Evolutionary conservation across 441 rosid species (phyloP).

Genomic region (Pelargonium exstipulatum): DNA sequence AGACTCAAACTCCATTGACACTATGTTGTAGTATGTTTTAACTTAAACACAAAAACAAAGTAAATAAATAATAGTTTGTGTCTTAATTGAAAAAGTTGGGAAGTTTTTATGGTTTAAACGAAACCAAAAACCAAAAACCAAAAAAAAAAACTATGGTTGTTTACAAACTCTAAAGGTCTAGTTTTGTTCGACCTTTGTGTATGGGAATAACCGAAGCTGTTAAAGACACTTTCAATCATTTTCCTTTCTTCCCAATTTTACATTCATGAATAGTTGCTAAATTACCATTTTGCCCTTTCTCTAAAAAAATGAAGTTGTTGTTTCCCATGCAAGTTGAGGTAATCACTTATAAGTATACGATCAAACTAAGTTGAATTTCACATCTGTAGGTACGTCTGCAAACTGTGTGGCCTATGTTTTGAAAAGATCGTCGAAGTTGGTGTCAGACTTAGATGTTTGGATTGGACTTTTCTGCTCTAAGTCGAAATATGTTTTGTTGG

Average conservation of each 20-base stretch:
- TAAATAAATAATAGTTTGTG: not conserved
- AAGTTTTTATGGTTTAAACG: not conserved
- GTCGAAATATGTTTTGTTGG: too few relatives aligned
- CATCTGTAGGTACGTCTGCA: too few relatives aligned
- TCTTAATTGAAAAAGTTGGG: not conserved
- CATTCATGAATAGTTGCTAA: not conserved
- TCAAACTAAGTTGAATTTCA: too few relatives aligned
- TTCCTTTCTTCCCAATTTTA: too few relatives aligned
- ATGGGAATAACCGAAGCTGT: slow-evolving; percentile 31
- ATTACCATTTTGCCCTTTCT: not conserved
- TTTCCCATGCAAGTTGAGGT: too few relatives aligned
- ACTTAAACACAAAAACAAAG: not conserved
- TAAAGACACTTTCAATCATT: not conserved
- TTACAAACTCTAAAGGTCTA: slow-evolving; percentile 10
- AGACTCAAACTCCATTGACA: slow-evolving; percentile 2
- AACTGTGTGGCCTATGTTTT: too few relatives aligned
- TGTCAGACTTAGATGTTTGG: too few relatives aligned
- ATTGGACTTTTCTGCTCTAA: too few relatives aligned
- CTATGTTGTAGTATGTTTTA: not conserved
- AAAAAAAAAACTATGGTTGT: not conserved
- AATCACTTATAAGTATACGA: too few relatives aligned
- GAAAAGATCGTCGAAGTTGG: too few relatives aligned
- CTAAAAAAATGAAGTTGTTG: too few relatives aligned
- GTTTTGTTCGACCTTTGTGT: slow-evolving; percentile 20
- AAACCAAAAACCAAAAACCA: not conserved